Percentiles rank a stretch among this genome's conserved stretches.
Conservation (phyloP, 1,284 basidiomycete species). For the Naganishia albida region DNA sequence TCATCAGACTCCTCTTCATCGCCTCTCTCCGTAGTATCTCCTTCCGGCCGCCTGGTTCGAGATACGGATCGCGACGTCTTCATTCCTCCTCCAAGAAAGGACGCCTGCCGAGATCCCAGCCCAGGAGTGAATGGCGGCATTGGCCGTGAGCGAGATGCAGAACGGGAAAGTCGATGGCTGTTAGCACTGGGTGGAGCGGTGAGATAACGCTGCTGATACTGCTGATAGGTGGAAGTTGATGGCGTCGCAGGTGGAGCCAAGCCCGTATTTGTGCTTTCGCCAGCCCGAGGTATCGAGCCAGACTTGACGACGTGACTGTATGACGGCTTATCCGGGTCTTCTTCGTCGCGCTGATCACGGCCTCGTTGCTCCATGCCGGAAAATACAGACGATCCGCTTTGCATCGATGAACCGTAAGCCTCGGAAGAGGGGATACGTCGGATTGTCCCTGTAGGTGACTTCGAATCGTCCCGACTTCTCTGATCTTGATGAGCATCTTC, state of each 20-base stretch:
- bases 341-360: constrained; percentile 1
- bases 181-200: constrained; percentile 14
- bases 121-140: constrained; percentile 15
- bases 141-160: constrained; percentile 8
- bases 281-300: not conserved
- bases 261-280: not conserved
- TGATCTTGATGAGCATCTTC: not conserved
- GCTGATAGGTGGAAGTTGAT: constrained; percentile 3
- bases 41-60: not conserved
- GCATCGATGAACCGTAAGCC: not conserved
- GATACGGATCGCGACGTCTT: constrained; percentile 18
- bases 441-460: constrained; percentile 18
- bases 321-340: constrained; percentile 10
- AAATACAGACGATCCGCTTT: not conserved
- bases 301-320: constrained; percentile 25
- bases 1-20: constrained; percentile 8
- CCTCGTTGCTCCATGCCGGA: not conserved
- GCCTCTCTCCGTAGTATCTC: not conserved
- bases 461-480: not conserved
- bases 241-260: not conserved
- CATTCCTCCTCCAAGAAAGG: constrained; percentile 10
- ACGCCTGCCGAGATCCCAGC: constrained; percentile 1
- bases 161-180: constrained; percentile 14
- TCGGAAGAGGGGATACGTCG: not conserved
- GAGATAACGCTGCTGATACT: constrained; percentile 17